A percentile compares a stretch with the other conserved stretches of the same genome.
Conservation (phyloP, 2,329 filamentous ascomycete genomes). For the Penicillium oxalicum region DNA sequence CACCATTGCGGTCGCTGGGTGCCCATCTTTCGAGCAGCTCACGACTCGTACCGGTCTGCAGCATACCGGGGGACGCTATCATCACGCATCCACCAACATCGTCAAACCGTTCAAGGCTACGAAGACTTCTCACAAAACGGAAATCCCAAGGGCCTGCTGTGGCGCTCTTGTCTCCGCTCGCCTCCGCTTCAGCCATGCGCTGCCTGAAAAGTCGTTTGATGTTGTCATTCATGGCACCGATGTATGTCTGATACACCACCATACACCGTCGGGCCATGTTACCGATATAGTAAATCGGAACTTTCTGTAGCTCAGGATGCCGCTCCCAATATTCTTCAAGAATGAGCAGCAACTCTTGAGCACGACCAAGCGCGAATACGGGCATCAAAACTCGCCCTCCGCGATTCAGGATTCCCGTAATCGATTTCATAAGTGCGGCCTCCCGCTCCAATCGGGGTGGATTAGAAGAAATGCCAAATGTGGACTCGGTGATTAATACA, state of each 20-base stretch:
- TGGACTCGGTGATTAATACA: conserved; percentile 94
- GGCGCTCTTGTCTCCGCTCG: conserved; percentile 68
- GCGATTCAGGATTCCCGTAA: conserved; percentile 83
- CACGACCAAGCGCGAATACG: conserved; percentile 88
- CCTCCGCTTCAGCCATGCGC: conserved; percentile 84
- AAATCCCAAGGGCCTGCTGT: conserved; percentile 84
- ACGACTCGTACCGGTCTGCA: conserved; percentile 91
- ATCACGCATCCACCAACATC: conserved; percentile 94
- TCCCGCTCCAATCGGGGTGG: conserved; percentile 87
- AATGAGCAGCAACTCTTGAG: conserved; percentile 89
- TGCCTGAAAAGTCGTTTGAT: conserved; percentile 94
- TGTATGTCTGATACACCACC: conserved; percentile 97
- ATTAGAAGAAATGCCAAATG: conserved; percentile 91
- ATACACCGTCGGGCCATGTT: conserved; percentile 95
- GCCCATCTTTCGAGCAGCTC: conserved; percentile 94
- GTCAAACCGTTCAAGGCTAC: conserved; percentile 90
- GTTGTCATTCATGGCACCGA: conserved; percentile 98
- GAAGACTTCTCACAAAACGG: conserved; percentile 83
- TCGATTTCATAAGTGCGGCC: conserved; percentile 88
- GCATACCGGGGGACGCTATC: conserved; percentile 95
- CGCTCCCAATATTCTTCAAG: conserved; percentile 95
- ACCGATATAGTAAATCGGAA: conserved; percentile 95
- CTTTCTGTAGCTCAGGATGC: conserved; percentile 79
- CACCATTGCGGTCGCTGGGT: conserved; percentile 92
- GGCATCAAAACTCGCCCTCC: conserved; percentile 91